phyloP scores from a whole-genome alignment of 2,329 filamentous ascomycete species.

The Hymenoscyphus albidus region DNA sequence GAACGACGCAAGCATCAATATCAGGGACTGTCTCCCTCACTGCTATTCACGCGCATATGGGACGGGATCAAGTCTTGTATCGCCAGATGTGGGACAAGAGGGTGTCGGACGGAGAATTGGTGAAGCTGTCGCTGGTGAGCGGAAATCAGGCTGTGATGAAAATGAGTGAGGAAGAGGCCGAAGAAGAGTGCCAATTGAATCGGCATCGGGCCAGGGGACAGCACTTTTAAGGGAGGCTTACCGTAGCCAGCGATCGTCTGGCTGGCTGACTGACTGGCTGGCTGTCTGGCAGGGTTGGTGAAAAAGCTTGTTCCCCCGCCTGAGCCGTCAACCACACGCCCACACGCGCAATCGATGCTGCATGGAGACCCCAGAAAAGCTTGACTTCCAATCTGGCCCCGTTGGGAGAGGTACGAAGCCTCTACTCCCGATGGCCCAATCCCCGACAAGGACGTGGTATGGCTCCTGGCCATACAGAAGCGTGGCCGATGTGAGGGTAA shows the following conservation, averaged over 20 bases:
- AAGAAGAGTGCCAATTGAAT: background rate
- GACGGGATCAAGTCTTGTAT: background rate
- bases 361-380: no score
- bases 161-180: background rate
- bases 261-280: background rate
- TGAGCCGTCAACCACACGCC: background rate
- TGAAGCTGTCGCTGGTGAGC: background rate
- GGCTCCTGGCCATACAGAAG: no score
- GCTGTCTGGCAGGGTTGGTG: no score
- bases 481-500: no score
- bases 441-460: no score
- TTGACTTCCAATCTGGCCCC: no score
- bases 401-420: no score
- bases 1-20: background rate
- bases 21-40: background rate
- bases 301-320: constrained; percentile 1
- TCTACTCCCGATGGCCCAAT: no score
- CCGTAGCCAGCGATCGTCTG: background rate
- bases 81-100: background rate
- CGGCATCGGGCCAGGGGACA: background rate
- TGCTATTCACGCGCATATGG: background rate
- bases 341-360: no score
- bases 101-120: background rate
- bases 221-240: background rate
- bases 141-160: background rate